Evolutionary conservation across 306 rosid species (phyloP).

Genomic region (Casuarina equisetifolia): DNA sequence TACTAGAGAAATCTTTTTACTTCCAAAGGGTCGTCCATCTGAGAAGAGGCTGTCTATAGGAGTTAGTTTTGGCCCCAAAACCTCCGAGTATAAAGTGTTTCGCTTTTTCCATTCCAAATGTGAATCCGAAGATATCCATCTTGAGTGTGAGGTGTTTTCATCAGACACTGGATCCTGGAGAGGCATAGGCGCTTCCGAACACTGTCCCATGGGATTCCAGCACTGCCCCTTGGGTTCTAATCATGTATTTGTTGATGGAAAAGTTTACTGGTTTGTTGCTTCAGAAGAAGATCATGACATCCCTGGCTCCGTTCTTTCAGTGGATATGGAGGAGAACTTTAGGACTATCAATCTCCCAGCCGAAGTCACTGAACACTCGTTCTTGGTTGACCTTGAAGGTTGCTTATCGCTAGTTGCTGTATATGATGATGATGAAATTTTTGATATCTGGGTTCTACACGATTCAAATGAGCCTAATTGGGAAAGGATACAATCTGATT

Average conservation of each 20-base stretch:
- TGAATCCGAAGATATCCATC: not conserved
- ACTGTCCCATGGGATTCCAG: constrained; percentile 20
- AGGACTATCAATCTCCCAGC: constrained; percentile 20
- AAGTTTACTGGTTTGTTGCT: constrained; percentile 34
- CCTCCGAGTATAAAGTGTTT: constrained; percentile 25
- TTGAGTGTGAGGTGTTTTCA: constrained; percentile 33
- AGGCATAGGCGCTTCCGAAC: constrained; percentile 23
- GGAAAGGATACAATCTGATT: constrained; percentile 19
- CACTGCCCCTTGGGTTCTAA: constrained; percentile 16
- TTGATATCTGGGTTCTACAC: constrained; percentile 20
- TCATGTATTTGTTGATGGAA: constrained; percentile 20
- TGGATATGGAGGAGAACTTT: constrained; percentile 26
- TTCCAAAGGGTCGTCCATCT: constrained; percentile 24
- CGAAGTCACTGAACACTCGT: constrained; percentile 13
- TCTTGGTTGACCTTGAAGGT: constrained; percentile 25
- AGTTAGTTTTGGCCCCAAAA: constrained; percentile 30
- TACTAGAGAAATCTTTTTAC: constrained; percentile 21
- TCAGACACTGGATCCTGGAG: constrained; percentile 27
- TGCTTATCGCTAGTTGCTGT: constrained; percentile 22
- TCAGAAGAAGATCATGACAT: constrained; percentile 12
- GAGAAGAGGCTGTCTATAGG: constrained; percentile 22
- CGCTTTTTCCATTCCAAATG: constrained; percentile 20
- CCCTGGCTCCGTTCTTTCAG: constrained; percentile 23
- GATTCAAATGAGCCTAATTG: constrained; percentile 15
- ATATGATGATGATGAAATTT: constrained; percentile 6